Base-by-base conservation (phyloP, 208 protist genomes). In the Polymyxa betae region DNA sequence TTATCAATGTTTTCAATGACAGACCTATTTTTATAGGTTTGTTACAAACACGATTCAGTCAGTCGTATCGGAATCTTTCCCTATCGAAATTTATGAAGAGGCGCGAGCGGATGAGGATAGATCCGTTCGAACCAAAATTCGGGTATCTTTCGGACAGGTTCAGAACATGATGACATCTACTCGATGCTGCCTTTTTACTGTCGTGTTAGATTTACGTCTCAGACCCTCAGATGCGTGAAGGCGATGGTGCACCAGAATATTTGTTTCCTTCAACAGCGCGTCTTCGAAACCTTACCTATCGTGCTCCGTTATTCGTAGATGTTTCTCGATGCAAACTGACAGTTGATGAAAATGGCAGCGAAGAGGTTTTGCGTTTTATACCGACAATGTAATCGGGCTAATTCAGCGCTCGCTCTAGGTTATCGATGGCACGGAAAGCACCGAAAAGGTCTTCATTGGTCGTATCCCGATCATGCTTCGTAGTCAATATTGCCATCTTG, bases 401-500 rank as follows among this genome's bases (percentile, higher is more conserved):
- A 5, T 32, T 24, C 38, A 35, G 24, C 1, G 12, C 43, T 66
- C 45, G 0, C 0, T 0, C 1, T 20, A 40, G 44, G 78, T 45
- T n/a, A 45, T 89, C 0, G 40, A 0, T 5, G 12, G 68, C 0
- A 16, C 44, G 10, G 12, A 64, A 0, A 20, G 60, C 32, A 54
- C 88, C 20, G 41, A 52, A 44, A 90, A 90, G 16, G 52, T 88
- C 0, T 89, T 66, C 29, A 60, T 93, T 38, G 92, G 91, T 0
- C 90, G 95, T 29, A 95, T 99, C 32, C 98, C 98, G 0, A 97
- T 98, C 66, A 99, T 99, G 98, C 92, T 99, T 5, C 92, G 96
- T 38, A 98, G 97, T 20, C 91, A 96, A 72, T 97, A 94, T 88
- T 99, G 98, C 92, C 90, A 94, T 40, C 91, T 99, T 0, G 29